These are phyloP conservation scores for Anthoceros angustus DNA, from an alignment of 225 moss, liverwort and hornwort genomes.

Conservation along the genomic window DNA sequence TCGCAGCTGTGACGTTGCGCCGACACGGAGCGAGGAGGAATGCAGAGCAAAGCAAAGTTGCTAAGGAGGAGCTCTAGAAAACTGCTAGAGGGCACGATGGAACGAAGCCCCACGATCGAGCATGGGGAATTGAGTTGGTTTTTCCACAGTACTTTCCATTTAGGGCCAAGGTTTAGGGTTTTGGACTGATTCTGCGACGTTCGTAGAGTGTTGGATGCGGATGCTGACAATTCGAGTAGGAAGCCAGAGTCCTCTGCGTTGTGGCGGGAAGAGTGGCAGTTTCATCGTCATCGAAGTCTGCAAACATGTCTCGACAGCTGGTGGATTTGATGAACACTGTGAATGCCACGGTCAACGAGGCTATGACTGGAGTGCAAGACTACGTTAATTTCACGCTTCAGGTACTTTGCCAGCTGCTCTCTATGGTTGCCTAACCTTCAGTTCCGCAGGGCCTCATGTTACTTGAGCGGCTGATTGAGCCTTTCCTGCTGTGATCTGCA, in stretches of 20 bases:
- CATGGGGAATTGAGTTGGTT: too few relatives aligned
- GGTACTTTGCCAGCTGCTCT: neutral
- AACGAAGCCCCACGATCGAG: too few relatives aligned
- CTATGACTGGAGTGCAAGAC: neutral
- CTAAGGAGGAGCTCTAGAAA: too few relatives aligned
- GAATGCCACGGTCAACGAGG: conserved; percentile 1
- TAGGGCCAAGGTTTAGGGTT: neutral
- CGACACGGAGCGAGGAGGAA: too few relatives aligned
- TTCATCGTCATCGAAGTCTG: neutral
- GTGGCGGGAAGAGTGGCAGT: neutral
- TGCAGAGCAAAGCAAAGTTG: too few relatives aligned
- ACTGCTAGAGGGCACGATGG: too few relatives aligned
- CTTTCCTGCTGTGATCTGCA: neutral
- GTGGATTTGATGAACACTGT: neutral
- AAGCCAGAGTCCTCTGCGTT: too few relatives aligned
- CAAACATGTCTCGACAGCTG: neutral
- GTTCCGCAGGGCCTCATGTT: neutral
- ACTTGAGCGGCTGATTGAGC: neutral
- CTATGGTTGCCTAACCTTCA: neutral
- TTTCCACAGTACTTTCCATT: neutral
- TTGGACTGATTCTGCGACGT: neutral
- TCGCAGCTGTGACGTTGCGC: too few relatives aligned
- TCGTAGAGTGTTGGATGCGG: too few relatives aligned
- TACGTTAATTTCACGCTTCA: neutral
- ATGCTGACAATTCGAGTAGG: too few relatives aligned